Conservation (phyloP, 306 rosid genomes). For the Cucumis melo region DNA sequence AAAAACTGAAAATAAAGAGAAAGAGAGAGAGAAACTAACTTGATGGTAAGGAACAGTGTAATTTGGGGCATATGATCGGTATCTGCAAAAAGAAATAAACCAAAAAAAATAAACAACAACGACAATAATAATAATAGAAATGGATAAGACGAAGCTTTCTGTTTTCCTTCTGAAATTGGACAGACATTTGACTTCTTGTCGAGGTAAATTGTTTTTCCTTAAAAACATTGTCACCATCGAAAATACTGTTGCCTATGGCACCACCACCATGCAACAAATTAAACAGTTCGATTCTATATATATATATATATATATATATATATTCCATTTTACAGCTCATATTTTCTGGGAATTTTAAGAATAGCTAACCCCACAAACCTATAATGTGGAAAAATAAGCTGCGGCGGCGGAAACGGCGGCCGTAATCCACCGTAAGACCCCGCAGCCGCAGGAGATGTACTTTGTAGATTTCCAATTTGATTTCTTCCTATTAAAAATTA, state of each 20-base stretch:
- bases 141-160: neutral
- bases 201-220: neutral
- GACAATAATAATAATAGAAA: too few relatives aligned
- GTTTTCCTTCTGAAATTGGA: neutral
- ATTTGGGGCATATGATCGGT: slow-evolving; percentile 2
- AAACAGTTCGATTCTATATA: neutral
- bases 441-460: neutral
- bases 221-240: neutral
- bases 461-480: neutral
- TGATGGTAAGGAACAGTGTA: neutral
- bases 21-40: neutral
- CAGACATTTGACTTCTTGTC: slow-evolving; percentile 1
- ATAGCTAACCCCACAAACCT: neutral
- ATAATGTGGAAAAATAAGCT: neutral
- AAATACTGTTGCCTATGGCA: neutral
- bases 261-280: neutral
- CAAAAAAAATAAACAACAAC: neutral
- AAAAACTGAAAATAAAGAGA: neutral
- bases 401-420: neutral
- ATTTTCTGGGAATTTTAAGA: neutral
- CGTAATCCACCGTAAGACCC: neutral
- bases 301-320: too few relatives aligned
- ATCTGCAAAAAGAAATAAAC: neutral
- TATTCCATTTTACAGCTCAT: neutral
- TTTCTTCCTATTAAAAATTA: neutral